Evolutionary conservation across 768 basidiomycete genomes (phyloP).

Genomic region (Tricholoma terreum): DNA sequence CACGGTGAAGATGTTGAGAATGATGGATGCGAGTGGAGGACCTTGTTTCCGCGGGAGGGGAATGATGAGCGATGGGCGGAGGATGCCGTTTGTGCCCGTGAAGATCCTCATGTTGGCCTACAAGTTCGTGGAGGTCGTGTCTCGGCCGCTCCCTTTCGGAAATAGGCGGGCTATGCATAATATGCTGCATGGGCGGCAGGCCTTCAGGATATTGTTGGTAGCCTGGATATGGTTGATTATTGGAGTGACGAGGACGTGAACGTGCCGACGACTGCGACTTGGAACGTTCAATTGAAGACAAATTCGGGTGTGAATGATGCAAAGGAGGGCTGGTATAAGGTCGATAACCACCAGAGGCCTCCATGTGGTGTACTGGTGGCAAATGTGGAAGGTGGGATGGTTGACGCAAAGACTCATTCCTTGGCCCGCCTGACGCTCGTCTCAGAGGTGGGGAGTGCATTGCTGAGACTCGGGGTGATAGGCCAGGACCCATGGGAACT

Average conservation of each 20-base stretch:
- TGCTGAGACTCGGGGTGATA: conserved; percentile 37
- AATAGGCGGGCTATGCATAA: conserved; percentile 48
- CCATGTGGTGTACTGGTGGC: conserved; percentile 39
- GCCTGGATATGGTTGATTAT: conserved; percentile 35
- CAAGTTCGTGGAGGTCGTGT: conserved; percentile 44
- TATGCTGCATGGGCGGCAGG: conserved; percentile 41
- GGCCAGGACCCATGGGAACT: conserved; percentile 43
- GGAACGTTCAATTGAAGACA: conserved; percentile 40
- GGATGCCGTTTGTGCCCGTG: conserved; percentile 30
- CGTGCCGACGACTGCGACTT: conserved; percentile 48
- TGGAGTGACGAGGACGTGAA: conserved; percentile 45
- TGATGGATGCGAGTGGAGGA: conserved; percentile 48
- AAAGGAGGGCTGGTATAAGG: conserved; percentile 39
- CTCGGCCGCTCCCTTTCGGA: conserved; percentile 45
- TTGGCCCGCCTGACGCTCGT: conserved; percentile 35
- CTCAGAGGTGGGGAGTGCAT: conserved; percentile 37
- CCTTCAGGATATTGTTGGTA: conserved; percentile 48
- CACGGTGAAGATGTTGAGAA: conserved; percentile 68
- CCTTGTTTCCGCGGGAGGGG: conserved; percentile 37
- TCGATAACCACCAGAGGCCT: conserved; percentile 31
- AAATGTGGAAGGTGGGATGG: conserved; percentile 47
- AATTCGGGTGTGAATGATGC: conserved; percentile 39
- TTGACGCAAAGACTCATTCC: conserved; percentile 44
- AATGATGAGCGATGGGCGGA: conserved; percentile 30
- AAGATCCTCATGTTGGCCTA: conserved; percentile 29